Conservation (phyloP, 345 rosid genomes). For the Salix suchowensis region DNA sequence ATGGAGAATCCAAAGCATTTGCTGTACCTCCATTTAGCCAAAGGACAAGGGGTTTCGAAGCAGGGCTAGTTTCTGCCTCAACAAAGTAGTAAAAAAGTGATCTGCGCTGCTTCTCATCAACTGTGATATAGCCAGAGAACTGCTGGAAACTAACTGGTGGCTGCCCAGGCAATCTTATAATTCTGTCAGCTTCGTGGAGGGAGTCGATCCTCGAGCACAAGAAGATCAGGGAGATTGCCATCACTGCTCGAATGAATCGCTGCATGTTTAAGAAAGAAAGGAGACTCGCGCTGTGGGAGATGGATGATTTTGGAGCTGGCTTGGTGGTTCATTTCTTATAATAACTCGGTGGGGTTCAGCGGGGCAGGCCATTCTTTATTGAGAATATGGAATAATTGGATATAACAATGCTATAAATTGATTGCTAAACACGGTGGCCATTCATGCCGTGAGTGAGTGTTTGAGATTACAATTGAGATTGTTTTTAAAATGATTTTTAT, state of each 20-base stretch:
- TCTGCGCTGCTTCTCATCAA: constrained; percentile 6
- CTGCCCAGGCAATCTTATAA: constrained; percentile 7
- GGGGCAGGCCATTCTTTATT: neutral
- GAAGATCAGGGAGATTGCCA: neutral
- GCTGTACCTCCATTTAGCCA: constrained; percentile 15
- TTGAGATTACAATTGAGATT: too few species aligned
- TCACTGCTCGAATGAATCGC: neutral
- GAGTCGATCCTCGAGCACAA: neutral
- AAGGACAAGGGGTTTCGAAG: constrained; percentile 8
- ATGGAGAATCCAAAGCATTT: too few species aligned
- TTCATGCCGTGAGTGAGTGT: too few species aligned
- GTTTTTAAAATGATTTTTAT: too few species aligned
- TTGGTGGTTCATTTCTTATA: neutral
- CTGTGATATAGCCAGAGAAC: constrained; percentile 7
- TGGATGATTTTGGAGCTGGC: neutral
- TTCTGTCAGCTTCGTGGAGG: neutral
- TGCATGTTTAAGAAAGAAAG: neutral
- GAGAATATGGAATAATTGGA: too few species aligned
- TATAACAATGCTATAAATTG: too few species aligned
- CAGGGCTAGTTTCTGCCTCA: constrained; percentile 12
- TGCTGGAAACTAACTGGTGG: constrained; percentile 10
- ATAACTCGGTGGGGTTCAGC: neutral
- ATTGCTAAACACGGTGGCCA: too few species aligned
- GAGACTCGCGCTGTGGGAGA: neutral
- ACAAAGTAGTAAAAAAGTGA: constrained; percentile 18